Evolutionary conservation across 2,329 filamentous ascomycete species (phyloP).

Genomic region (Kalmusia sp.): DNA sequence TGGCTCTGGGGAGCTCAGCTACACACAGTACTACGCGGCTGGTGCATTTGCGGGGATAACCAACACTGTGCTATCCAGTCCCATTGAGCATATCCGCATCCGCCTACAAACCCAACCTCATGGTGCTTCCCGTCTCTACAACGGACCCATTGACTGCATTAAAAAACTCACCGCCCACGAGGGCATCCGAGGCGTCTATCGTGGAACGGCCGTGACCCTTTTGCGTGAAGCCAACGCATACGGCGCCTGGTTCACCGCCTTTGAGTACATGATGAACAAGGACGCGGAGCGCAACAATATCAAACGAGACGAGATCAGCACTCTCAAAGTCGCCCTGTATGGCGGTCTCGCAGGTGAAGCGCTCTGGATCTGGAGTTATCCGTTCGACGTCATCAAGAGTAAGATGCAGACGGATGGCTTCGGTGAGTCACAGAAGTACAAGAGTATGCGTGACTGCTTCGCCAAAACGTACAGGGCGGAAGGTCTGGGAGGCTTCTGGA

Average conservation of each 20-base stretch:
- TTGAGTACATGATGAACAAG: conserved; percentile 94
- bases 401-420: conserved; percentile 99
- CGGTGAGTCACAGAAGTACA: conserved; percentile 73
- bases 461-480: conserved; percentile 78
- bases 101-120: conserved; percentile 96
- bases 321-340: conserved; percentile 87
- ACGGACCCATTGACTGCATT: conserved; percentile 87
- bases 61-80: conserved; percentile 86
- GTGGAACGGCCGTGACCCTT: conserved; percentile 85
- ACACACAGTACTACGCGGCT: conserved; percentile 86
- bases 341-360: conserved; percentile 93
- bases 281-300: conserved; percentile 81
- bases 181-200: conserved; percentile 79
- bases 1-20: conserved; percentile 65
- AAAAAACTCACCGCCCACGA: conserved; percentile 76
- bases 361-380: conserved; percentile 92
- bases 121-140: conserved; percentile 78
- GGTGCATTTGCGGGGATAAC: conserved; percentile 92
- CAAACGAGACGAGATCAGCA: conserved; percentile 77
- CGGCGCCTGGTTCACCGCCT: conserved; percentile 92
- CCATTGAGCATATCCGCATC: conserved; percentile 97
- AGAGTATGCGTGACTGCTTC: conserved; percentile 88
- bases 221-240: conserved; percentile 93
- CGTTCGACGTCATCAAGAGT: conserved; percentile 97
- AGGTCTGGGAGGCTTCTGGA: conserved; percentile 89